Conservation (phyloP, 2,329 filamentous ascomycete genomes). For the Colletotrichum costaricense region DNA sequence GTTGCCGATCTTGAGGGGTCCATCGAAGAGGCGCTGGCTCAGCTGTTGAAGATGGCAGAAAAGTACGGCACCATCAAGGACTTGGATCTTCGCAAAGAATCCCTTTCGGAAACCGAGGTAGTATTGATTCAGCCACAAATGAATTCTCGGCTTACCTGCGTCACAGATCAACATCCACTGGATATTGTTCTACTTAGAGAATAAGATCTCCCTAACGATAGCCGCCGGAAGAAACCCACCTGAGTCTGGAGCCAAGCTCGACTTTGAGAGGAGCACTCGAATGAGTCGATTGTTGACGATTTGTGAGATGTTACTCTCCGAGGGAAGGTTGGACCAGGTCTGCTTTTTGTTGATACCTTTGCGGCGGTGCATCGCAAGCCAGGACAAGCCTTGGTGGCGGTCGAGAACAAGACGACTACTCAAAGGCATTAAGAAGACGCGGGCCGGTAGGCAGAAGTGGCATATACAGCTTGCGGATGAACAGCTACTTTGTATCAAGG, state of each 20-base stretch:
- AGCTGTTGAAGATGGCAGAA: conserved; percentile 14
- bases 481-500: not conserved
- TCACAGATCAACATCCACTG: conserved; percentile 22
- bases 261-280: conserved; percentile 22
- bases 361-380: conserved; percentile 9
- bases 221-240: not conserved
- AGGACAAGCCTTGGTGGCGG: conserved; percentile 25
- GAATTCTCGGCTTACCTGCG: not conserved
- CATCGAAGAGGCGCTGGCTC: conserved; percentile 26
- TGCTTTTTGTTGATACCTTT: conserved; percentile 35
- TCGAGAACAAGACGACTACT: conserved; percentile 20
- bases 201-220: conserved; percentile 1
- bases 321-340: conserved; percentile 31
- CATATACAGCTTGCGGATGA: conserved; percentile 30
- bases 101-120: conserved; percentile 35
- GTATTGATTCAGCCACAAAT: no score
- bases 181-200: conserved; percentile 28
- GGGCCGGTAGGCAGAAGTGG: conserved; percentile 15
- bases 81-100: conserved; percentile 34
- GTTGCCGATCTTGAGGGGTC: conserved; percentile 7
- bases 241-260: conserved; percentile 3
- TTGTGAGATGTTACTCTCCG: conserved; percentile 33
- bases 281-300: conserved; percentile 33
- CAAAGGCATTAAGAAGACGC: conserved; percentile 28
- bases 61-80: conserved; percentile 34